Evolutionary conservation across 305 asterid species (phyloP), one percentile per base, ranked within the genome.

Genomic region (Fraxinus platypoda): DNA sequence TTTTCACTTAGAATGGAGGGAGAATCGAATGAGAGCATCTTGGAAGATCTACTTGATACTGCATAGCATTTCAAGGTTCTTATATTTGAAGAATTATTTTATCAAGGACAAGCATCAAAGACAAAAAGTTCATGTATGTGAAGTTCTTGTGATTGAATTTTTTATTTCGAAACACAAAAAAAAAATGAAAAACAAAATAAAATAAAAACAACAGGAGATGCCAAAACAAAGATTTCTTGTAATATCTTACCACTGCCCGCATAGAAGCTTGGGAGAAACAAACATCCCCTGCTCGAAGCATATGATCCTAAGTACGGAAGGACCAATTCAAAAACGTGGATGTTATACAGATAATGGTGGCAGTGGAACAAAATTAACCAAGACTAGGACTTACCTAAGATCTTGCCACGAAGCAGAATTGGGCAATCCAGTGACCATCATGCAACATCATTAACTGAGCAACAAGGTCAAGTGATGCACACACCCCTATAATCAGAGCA

Each of bases 371-470:
- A n/a, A 26, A 54, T 54, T 54, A 54, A 54, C 25, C 26, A 54
- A 54, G 9, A 54, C 25, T 1, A n/a, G 54, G n/a, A 52, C 84
- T 83, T 68, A 93, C 98, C 95, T 96, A 94, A 96, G 96, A 89
- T 96, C 98, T 90, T 96, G 99, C 99, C 98, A 96, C 35, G 98
- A 96, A 80, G 99, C 99, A 87, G 98, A 94, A 81, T 90, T 89
- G 62, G 98, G 98, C 87, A 96, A 85, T 73, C 98, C 96, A 41
- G 92, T 91, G 80, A 94, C 91, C 31, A 57, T 19, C 9, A 17
- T 5, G 26, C 68, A n/a, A 19, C 68, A 57, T 19, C 68, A 57
- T 6, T 57, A 59, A 59, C 70, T n/a, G 13, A 59, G 25, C 11
- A 19, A 59, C 30, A 59, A 59, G 30, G 38, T 7, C 43, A 46